Conservation (phyloP, 2,329 filamentous ascomycete species). For the Pseudophaeomoniella oleicola region DNA sequence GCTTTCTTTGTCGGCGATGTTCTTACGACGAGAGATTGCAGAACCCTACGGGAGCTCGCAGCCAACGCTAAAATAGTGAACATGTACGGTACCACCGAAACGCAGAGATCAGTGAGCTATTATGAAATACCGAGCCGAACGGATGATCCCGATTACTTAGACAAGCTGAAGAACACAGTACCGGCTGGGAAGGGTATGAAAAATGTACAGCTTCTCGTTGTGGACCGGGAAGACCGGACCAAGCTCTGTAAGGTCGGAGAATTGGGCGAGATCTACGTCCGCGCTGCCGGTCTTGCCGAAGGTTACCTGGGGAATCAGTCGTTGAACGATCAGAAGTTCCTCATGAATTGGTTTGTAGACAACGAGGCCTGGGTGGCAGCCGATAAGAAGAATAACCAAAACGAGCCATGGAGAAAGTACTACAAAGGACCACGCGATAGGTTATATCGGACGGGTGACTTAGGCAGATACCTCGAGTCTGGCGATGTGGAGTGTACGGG, state of each 20-base stretch:
- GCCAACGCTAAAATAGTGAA: conserved; percentile 64
- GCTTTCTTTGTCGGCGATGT: conserved; percentile 91
- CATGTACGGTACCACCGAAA: conserved; percentile 84
- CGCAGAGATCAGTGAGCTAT: conserved; percentile 66
- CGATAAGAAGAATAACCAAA: conserved; percentile 38
- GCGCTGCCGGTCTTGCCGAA: conserved; percentile 72
- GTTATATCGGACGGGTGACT: conserved; percentile 74
- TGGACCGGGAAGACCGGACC: conserved; percentile 52
- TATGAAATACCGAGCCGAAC: conserved; percentile 58
- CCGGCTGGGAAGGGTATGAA: conserved; percentile 77
- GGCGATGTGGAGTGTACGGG: conserved; percentile 68
- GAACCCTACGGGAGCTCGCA: conserved; percentile 59
- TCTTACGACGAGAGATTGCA: conserved; percentile 71
- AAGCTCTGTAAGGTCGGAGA: conserved; percentile 67
- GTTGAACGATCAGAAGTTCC: conserved; percentile 61
- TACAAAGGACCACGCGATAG: conserved; percentile 75
- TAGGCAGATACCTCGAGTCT: conserved; percentile 58
- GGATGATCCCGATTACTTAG: conserved; percentile 48
- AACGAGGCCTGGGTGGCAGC: conserved; percentile 52
- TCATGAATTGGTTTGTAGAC: conserved; percentile 77
- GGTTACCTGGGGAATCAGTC: conserved; percentile 53
- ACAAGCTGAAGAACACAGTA: conserved; percentile 57
- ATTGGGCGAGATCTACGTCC: conserved; percentile 69
- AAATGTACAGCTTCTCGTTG: conserved; percentile 76
- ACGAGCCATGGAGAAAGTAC: conserved; percentile 65